These are phyloP conservation scores for Ophiocordyceps robertsii DNA, from an alignment of 2,329 filamentous ascomycete species.

Conservation along the genomic window DNA sequence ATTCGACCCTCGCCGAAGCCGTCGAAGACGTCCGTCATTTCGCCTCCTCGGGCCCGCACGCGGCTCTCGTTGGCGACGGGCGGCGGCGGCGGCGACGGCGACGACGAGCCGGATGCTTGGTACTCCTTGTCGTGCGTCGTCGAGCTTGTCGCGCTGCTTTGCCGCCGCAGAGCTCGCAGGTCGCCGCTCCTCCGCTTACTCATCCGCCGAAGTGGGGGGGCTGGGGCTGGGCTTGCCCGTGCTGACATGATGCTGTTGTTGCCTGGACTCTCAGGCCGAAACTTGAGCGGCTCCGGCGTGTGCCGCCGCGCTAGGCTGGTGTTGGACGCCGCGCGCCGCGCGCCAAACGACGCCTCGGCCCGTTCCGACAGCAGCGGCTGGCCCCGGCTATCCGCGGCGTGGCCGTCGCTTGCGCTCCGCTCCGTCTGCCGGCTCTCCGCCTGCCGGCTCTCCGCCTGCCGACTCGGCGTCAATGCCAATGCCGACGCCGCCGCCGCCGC, in stretches of 20 bases:
- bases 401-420: not conserved
- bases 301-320: slow-evolving; percentile 33
- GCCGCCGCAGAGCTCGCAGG: slow-evolving; percentile 33
- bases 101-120: not conserved
- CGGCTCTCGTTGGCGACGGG: slow-evolving; percentile 81
- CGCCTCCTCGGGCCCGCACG: slow-evolving; percentile 45
- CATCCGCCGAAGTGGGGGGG: slow-evolving; percentile 58
- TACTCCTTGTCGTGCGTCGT: slow-evolving; percentile 5
- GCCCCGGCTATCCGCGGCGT: slow-evolving; percentile 11
- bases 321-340: slow-evolving; percentile 36
- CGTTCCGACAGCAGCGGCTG: slow-evolving; percentile 7
- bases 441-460: not conserved
- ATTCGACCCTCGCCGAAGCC: slow-evolving; percentile 81
- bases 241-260: slow-evolving; percentile 15
- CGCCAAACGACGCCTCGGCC: not conserved
- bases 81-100: slow-evolving; percentile 32
- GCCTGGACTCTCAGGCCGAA: slow-evolving; percentile 52
- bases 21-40: slow-evolving; percentile 91
- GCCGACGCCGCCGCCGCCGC: not conserved
- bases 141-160: slow-evolving; percentile 11
- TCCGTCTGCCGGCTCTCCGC: not conserved
- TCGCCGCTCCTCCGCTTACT: slow-evolving; percentile 62
- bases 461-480: not conserved
- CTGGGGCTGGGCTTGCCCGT: slow-evolving; percentile 19
- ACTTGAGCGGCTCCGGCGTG: slow-evolving; percentile 15